phyloP scores from a whole-genome alignment of 106 monocot species.

The Ottelia alismoides region DNA sequence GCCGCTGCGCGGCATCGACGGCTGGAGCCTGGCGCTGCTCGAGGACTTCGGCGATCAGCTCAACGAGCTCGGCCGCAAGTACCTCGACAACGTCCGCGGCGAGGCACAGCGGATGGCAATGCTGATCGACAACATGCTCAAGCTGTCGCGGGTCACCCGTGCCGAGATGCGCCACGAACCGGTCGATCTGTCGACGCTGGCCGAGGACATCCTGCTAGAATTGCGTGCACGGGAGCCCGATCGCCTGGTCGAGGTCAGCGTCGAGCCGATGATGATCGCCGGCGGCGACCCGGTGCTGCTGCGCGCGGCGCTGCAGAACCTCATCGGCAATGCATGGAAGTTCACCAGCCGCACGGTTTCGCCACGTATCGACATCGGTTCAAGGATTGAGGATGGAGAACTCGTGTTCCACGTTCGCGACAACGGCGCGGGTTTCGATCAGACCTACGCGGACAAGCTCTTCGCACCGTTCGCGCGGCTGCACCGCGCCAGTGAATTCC shows the following conservation, averaged over 20 bases:
- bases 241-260: neutral
- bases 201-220: neutral
- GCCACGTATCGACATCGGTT: neutral
- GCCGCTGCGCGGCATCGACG: neutral
- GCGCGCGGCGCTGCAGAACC: neutral
- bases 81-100: neutral
- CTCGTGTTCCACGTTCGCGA: neutral
- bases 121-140: neutral
- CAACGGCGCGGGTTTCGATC: neutral
- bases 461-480: neutral
- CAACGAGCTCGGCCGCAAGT: neutral
- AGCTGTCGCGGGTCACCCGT: neutral
- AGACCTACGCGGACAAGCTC: neutral
- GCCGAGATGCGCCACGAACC: neutral
- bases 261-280: neutral
- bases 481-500: neutral
- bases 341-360: neutral
- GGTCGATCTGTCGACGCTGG: neutral
- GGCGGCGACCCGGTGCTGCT: neutral
- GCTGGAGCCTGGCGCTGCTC: neutral
- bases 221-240: neutral
- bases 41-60: neutral
- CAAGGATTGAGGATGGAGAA: neutral
- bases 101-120: neutral
- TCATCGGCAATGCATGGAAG: neutral